phyloP scores from a whole-genome alignment of 1,139 yeast species.

The Saccharomycopsis hybrid region DNA sequence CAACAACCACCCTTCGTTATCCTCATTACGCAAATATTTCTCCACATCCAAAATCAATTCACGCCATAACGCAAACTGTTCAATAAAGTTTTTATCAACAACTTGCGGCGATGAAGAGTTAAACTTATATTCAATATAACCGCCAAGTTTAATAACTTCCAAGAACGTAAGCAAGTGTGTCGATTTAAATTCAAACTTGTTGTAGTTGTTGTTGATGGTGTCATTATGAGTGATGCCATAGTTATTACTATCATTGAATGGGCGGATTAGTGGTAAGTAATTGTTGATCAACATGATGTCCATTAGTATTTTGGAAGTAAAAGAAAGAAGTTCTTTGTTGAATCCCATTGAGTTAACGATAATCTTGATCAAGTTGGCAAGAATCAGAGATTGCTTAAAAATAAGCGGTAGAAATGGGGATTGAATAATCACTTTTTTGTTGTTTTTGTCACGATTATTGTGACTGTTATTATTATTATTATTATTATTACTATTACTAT shows the following conservation, averaged over 20 bases:
- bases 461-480: neutral
- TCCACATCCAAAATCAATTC: constrained; percentile 24
- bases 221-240: constrained; percentile 22
- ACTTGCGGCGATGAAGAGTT: neutral
- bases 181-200: constrained; percentile 23
- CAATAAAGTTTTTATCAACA: neutral
- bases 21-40: constrained; percentile 23
- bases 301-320: constrained; percentile 25
- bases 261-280: constrained; percentile 25
- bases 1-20: constrained; percentile 27
- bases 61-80: constrained; percentile 22
- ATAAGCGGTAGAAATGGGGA: constrained; percentile 27
- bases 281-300: constrained; percentile 25
- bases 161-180: constrained; percentile 20
- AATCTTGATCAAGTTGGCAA: constrained; percentile 25
- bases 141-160: constrained; percentile 20
- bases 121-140: constrained; percentile 20
- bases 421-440: constrained; percentile 16
- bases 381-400: constrained; percentile 26
- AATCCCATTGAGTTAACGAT: constrained; percentile 26
- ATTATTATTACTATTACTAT: neutral
- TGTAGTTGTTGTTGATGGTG: constrained; percentile 14
- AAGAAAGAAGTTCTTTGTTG: constrained; percentile 23
- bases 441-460: constrained; percentile 1
- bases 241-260: constrained; percentile 27